These are phyloP conservation scores for Microdochium nivale DNA, from an alignment of 2,329 filamentous ascomycete genomes.

Conservation along the genomic window DNA sequence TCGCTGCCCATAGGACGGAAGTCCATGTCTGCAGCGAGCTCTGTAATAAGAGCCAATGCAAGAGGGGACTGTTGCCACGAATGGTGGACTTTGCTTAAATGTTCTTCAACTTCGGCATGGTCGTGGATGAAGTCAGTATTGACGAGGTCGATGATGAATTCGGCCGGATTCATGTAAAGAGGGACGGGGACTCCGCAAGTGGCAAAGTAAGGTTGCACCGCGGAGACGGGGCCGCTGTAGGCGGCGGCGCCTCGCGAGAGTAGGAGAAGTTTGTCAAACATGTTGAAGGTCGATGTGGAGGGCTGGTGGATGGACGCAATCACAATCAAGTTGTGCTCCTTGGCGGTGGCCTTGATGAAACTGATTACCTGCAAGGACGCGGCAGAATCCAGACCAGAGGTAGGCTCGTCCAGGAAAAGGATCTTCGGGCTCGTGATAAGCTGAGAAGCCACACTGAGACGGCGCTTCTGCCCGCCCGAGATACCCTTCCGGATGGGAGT, in stretches of 20 bases:
- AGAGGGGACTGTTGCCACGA: slow-evolving; percentile 43
- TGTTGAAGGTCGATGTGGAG: slow-evolving; percentile 67
- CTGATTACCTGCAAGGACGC: slow-evolving; percentile 69
- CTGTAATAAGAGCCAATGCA: slow-evolving; percentile 1
- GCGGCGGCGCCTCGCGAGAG: slow-evolving; percentile 62
- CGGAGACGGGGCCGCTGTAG: slow-evolving; percentile 59
- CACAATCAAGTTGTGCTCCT: slow-evolving; percentile 62
- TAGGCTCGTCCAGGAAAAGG: slow-evolving; percentile 77
- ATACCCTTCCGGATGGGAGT: slow-evolving; percentile 78
- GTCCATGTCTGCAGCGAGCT: slow-evolving; percentile 1
- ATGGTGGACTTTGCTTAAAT: slow-evolving; percentile 42
- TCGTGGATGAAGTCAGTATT: slow-evolving; percentile 65
- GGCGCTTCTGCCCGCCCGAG: slow-evolving; percentile 76
- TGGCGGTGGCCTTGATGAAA: slow-evolving; percentile 60
- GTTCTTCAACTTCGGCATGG: slow-evolving; percentile 32
- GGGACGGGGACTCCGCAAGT: slow-evolving; percentile 55
- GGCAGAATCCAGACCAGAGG: slow-evolving; percentile 72
- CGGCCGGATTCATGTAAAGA: slow-evolving; percentile 66
- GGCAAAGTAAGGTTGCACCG: slow-evolving; percentile 55
- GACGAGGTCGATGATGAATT: slow-evolving; percentile 69
- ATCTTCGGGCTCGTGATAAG: slow-evolving; percentile 75
- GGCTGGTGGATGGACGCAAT: slow-evolving; percentile 83
- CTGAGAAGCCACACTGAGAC: slow-evolving; percentile 71
- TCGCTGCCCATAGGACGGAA: slow-evolving; percentile 16
- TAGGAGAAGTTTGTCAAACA: slow-evolving; percentile 73